These are phyloP conservation scores for Candida boleticola DNA, from an alignment of 805 yeast species.

Conservation along the genomic window DNA sequence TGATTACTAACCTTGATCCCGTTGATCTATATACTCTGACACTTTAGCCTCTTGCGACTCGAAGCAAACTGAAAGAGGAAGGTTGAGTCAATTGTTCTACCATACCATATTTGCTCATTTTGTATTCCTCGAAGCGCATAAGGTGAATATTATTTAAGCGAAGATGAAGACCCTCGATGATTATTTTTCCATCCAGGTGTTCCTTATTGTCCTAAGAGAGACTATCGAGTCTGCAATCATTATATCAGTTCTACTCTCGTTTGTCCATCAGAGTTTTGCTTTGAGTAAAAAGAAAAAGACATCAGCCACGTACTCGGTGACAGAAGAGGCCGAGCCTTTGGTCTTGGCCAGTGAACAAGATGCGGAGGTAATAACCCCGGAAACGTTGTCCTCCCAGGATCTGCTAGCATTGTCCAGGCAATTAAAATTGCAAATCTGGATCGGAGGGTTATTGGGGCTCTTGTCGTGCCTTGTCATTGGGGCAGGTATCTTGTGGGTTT, in stretches of 20 bases:
- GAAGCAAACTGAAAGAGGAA: too few species aligned
- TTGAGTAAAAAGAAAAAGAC: conserved; percentile 4
- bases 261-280: conserved; percentile 55
- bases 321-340: conserved; percentile 10
- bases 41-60: too few species aligned
- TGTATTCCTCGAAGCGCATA: too few species aligned
- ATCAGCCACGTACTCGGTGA: conserved; percentile 9
- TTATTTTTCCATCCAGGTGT: conserved; percentile 68
- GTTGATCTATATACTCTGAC: too few species aligned
- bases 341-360: neutral
- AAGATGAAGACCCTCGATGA: conserved; percentile 22
- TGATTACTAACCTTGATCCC: too few species aligned
- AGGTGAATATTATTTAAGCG: too few species aligned
- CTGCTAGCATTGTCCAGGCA: conserved; percentile 10
- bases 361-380: neutral
- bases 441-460: conserved; percentile 42
- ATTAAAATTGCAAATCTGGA: conserved; percentile 41
- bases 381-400: neutral
- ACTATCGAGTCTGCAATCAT: conserved; percentile 74
- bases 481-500: conserved; percentile 33
- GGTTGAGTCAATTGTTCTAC: too few species aligned
- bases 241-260: conserved; percentile 67
- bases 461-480: conserved; percentile 40
- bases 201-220: conserved; percentile 71
- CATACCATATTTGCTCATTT: too few species aligned